Base-by-base conservation (phyloP, 129 eudicot species). In the Heracleum sosnowskyi region DNA sequence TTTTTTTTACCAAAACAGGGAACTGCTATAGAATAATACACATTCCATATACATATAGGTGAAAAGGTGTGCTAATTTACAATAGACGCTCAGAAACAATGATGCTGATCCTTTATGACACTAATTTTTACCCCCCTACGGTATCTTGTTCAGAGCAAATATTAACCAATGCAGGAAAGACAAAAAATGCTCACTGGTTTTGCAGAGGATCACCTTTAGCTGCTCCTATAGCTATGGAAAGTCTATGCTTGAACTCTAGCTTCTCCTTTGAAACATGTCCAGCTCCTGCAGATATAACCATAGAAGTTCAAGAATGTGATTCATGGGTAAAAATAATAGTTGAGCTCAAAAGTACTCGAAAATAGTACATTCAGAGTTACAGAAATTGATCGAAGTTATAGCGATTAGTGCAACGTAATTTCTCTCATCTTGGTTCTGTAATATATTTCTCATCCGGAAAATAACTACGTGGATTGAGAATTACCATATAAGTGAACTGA, bases 121-220 rank as follows among this genome's bases (percentile, higher is more conserved):
- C 77, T 44, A 15, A 44, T n/a, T 41, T 24, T 44, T 42, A 5
- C 49, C 15, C 77, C 77, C 35, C 77, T 15, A 44, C 0, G 77
- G 39, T 15, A 74, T 72, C 36, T 82, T 79, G 66, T 77, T 77
- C 55, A 69, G 63, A 70, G 76, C 70, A 69, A 89, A 86, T 87
- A 91, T 77, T 79, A 91, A 87, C 88, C 53, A 85, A 88, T 86
- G 86, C 91, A 86, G 92, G 92, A 86, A 91, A 93, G 94, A 91
- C 89, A 89, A 89, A 88, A 87, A 88, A 87, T 91, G 97, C 98
- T 93, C 98, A 93, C 98, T 89, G 96, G 86, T 90, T 90, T 89
- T 89, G 93, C 97, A 93, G 91, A 91, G 88, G 96, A 87, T 93
- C 98, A 91, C 98, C 98, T 93, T 91, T 93, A 89, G 98, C 98